Base-by-base conservation (phyloP, 2,329 filamentous ascomycete species). In the Botryosphaeria agaves region DNA sequence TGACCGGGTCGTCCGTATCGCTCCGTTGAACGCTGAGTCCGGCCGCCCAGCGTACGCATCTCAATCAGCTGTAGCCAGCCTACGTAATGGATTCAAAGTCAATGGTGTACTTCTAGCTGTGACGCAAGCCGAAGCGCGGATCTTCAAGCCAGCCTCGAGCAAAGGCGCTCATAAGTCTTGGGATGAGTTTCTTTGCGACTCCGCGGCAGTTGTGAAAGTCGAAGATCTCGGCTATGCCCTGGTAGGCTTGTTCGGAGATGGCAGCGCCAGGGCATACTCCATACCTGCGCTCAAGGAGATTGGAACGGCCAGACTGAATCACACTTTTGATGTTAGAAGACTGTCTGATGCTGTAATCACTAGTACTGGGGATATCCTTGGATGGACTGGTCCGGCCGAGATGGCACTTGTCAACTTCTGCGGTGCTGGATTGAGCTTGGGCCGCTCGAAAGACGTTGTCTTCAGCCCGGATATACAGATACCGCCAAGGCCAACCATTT, bases 151-250 rank as follows among this genome's bases (percentile, higher is more conserved):
- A 0, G 75, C 83, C 3, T 71, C 70, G 1, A 66, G 75, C 14
- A 95, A 93, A 55, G 89, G 87, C n/a, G 85, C 87, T 0, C 81
- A 84, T 32, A 93, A 89, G 43, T 73, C 75, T 1, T 95, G 89
- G 55, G 84, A 93, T 43, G 74, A 81, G 40, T 71, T 65, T 35
- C 59, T 92, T 24, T 95, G 87, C 48, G 77, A 92, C 43, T 67
- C 80, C 1, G 87, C 89, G 2, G 63, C 67, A 3, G 71, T 95
- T 1, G 75, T 79, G 0, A 73, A 80, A 31, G 74, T 78, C 18
- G 64, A 76, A 11, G 46, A 48, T 15, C 70, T 76, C 26, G 83
- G 83, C 1, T 74, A 76, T 45, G 84, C 81, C 5, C 59, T 98
- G 3, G 72, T 93, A 1, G 79, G 77, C 2, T 61, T 94, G 1